Evolutionary conservation across 768 basidiomycete species (phyloP), one percentile per base, ranked within the genome.

Genomic region (Suillus alpinus): DNA sequence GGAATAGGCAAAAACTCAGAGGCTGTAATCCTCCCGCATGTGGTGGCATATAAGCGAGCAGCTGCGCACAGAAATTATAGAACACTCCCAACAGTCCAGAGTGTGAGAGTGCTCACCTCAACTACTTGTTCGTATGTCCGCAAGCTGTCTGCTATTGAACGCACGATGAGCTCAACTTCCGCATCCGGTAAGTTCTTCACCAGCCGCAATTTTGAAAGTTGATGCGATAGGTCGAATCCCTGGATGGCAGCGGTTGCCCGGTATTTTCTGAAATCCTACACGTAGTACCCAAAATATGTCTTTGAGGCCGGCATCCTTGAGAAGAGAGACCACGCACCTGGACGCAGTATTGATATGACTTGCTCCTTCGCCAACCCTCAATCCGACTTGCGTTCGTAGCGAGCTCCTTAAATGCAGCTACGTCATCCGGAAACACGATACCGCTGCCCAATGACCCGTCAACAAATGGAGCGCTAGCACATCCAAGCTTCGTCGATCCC

Each of bases 351-450:
- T 84, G 81, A 73, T 98, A 97, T 58, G 84, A 87, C 63, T 84
- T 86, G 5, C 92, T 96, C 69, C 83, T 83, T 63, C 91, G 79
- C 96, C 96, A 99, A 8, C 89, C 95, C 69, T 98, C 97, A 41
- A 98, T 94, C 39, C 96, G 84, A 66, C 86, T 85, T 1, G 88
- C 86, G 65, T 95, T 94, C 36, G 81, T 78, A 44, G 81, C 78
- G 58, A 97, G 78, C 70, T 99, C 96, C 63, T 83, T 84, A 61
- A 80, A 67, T 49, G 85, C 85, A 13, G 79, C 73, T 0, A 71
- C 71, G 23, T 96, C 94, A 59, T 96, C 94, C 14, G 76, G 72
- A 68, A 95, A 94, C 6, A 87, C 83, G 16, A 90, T 80, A 2
- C 96, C 96, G 59, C 88, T 89, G 9, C 97, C 96, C 18, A 98